Percentiles rank a stretch among this genome's conserved stretches.
These are phyloP conservation scores for Phaeosphaeriaceae sp. DNA, from an alignment of 2,329 filamentous ascomycete species.

Conservation along the genomic window DNA sequence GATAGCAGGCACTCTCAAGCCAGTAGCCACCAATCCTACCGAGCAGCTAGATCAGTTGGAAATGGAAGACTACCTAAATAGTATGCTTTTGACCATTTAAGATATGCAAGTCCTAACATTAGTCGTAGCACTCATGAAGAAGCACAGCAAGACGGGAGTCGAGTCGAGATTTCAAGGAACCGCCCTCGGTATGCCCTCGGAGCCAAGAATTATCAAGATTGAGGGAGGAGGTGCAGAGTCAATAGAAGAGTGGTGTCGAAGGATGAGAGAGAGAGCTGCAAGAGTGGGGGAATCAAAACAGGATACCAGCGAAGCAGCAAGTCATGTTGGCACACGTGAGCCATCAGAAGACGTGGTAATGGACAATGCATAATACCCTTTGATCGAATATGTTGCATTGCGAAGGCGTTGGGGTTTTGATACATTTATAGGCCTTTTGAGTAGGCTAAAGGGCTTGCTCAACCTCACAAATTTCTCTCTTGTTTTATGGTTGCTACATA, in stretches of 20 bases:
- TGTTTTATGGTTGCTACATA: background rate
- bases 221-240: constrained; percentile 76
- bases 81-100: constrained; percentile 27
- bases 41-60: constrained; percentile 54
- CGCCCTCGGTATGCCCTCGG: constrained; percentile 74
- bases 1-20: constrained; percentile 71
- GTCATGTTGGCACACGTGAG: constrained; percentile 24
- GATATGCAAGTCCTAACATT: constrained; percentile 19
- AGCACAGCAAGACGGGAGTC: constrained; percentile 87
- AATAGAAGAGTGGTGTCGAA: constrained; percentile 68
- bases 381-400: constrained; percentile 32
- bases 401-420: constrained; percentile 38
- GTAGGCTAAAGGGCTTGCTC: background rate
- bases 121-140: constrained; percentile 78
- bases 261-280: constrained; percentile 37
- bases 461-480: background rate
- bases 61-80: constrained; percentile 57
- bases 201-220: constrained; percentile 74
- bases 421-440: constrained; percentile 20
- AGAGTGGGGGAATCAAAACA: constrained; percentile 30
- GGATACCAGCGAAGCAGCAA: constrained; percentile 26
- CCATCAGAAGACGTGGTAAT: constrained; percentile 32
- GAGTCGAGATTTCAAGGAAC: constrained; percentile 87
- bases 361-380: constrained; percentile 29
- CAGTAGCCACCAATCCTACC: constrained; percentile 45